Conservation (phyloP, 148 eudicot species). For the Amaranthus palmeri region DNA sequence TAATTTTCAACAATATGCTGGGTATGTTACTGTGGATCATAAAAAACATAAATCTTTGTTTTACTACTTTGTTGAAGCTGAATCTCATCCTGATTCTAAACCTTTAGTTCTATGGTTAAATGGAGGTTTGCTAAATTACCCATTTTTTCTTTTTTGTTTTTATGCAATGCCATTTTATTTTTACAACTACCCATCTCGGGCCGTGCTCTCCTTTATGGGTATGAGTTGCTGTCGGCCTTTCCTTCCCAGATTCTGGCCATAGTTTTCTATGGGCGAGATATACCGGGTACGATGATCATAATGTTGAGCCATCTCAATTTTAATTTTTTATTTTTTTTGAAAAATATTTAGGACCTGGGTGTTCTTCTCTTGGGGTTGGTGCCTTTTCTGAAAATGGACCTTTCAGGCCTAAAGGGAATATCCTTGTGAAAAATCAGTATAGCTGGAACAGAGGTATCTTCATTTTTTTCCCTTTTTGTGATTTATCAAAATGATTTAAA, state of each 20-base stretch:
- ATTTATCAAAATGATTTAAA: background rate
- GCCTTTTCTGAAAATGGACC: constrained; percentile 99
- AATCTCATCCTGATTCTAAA: constrained; percentile 62
- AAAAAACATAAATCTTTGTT: constrained; percentile 59
- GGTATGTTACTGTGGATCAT: constrained; percentile 76
- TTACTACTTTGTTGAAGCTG: constrained; percentile 94
- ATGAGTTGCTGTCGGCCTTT: too few species aligned
- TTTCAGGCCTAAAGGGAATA: constrained; percentile 79
- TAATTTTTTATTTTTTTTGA: constrained; percentile 13
- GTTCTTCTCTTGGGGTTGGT: constrained; percentile 98
- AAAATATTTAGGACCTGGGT: constrained; percentile 76
- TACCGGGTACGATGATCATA: background rate
- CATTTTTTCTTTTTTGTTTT: background rate
- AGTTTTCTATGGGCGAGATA: too few species aligned
- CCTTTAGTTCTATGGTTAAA: constrained; percentile 94
- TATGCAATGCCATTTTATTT: constrained; percentile 19
- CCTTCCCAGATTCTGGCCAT: too few species aligned
- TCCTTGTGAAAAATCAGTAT: constrained; percentile 60
- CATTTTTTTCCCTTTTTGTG: constrained; percentile 6
- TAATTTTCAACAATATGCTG: constrained; percentile 71
- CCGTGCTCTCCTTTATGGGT: too few species aligned
- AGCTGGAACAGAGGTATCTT: constrained; percentile 90
- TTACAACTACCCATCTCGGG: constrained; percentile 26
- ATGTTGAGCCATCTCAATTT: constrained; percentile 11
- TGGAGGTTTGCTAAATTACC: constrained; percentile 53